A percentile compares a stretch with the other conserved stretches of the same genome.
These are phyloP conservation scores for Quercus rubra DNA, from an alignment of 306 rosid genomes.

Conservation along the genomic window DNA sequence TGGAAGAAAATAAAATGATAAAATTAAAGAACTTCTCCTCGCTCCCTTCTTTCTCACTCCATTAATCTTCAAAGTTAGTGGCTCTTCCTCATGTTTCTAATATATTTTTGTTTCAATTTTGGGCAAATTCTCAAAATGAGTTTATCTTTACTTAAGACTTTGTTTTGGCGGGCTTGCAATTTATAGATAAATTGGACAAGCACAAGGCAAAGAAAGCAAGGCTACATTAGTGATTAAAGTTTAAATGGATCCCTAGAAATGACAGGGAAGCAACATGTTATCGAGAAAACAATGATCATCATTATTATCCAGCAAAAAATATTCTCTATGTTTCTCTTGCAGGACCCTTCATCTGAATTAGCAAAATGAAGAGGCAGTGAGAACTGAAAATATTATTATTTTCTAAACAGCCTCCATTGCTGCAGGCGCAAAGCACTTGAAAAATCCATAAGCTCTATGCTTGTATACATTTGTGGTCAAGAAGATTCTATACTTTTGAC, in stretches of 20 bases:
- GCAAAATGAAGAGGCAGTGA: slow-evolving; percentile 11
- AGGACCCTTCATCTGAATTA: slow-evolving; percentile 8
- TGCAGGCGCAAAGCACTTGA: slow-evolving; percentile 11
- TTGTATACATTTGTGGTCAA: slow-evolving; percentile 18
- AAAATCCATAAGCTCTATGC: slow-evolving; percentile 12
- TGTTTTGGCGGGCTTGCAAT: background rate
- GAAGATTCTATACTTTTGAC: slow-evolving; percentile 63
- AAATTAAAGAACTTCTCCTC: too few relatives aligned
- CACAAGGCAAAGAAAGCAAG: background rate
- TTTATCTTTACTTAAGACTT: too few relatives aligned
- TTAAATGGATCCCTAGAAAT: background rate
- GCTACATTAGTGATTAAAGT: background rate
- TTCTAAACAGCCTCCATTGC: slow-evolving; percentile 21
- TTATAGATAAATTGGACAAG: background rate
- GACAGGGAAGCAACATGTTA: background rate
- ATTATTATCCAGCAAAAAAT: background rate
- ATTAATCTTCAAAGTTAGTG: too few relatives aligned
- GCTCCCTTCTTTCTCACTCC: too few relatives aligned
- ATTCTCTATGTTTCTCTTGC: background rate
- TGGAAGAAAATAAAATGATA: background rate
- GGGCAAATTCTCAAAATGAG: background rate
- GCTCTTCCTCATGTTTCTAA: too few relatives aligned
- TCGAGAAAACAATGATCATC: slow-evolving; percentile 6
- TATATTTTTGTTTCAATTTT: background rate
- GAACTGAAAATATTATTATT: slow-evolving; percentile 26